Percentiles rank a stretch among this genome's conserved stretches.
Evolutionary conservation across 306 rosid genomes (phyloP).

Genomic region (Nissolia schottii): DNA sequence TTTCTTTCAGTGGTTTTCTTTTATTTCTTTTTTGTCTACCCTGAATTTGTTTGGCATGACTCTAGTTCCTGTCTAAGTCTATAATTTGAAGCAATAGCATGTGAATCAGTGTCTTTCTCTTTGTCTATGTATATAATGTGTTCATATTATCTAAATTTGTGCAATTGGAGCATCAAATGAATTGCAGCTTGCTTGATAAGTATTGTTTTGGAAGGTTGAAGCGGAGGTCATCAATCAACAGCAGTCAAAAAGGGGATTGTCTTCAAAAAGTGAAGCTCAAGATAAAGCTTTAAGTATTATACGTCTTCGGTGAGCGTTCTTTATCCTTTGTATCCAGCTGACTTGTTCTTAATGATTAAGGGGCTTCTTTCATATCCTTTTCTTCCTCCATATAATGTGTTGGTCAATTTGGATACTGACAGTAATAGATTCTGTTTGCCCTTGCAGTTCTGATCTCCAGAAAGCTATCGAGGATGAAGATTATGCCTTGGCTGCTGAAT

Average conservation of each 20-base stretch:
- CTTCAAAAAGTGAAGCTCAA: conserved; percentile 89
- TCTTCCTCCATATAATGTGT: background rate
- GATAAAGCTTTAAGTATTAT: conserved; percentile 74
- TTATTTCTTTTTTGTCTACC: background rate
- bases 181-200: conserved; percentile 24
- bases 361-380: background rate
- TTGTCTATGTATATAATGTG: background rate
- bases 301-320: conserved; percentile 54
- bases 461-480: conserved; percentile 68
- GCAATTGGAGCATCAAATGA: conserved; percentile 22
- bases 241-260: conserved; percentile 72
- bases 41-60: conserved; percentile 7
- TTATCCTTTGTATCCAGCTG: conserved; percentile 8
- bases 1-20: conserved; percentile 1
- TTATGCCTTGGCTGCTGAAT: conserved; percentile 72
- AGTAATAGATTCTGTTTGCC: conserved; percentile 6
- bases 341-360: conserved; percentile 19
- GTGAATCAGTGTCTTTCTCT: background rate
- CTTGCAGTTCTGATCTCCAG: conserved; percentile 78
- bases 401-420: background rate
- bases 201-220: conserved; percentile 66
- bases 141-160: conserved; percentile 5
- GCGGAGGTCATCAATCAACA: conserved; percentile 68
- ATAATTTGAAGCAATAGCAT: background rate
- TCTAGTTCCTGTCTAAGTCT: background rate